phyloP scores from a whole-genome alignment of 2,329 filamentous ascomycete species.

The Aspergillus spinulosporus region DNA sequence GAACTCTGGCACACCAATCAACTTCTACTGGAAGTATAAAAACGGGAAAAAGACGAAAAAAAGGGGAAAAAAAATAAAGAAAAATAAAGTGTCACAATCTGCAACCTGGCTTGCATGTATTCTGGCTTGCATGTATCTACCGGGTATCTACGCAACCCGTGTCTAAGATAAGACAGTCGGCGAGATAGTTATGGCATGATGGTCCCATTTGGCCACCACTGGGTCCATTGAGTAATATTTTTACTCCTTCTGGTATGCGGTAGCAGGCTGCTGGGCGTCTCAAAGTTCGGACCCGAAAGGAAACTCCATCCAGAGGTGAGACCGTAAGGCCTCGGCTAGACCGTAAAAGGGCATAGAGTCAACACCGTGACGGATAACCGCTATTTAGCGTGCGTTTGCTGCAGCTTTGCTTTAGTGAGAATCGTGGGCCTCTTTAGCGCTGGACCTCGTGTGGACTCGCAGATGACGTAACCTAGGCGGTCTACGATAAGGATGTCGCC shows the following conservation, averaged over 20 bases:
- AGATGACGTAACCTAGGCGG: not conserved
- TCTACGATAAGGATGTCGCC: not conserved
- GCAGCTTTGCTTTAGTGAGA: constrained; percentile 8
- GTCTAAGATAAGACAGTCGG: too few species aligned
- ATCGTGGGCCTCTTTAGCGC: constrained; percentile 23
- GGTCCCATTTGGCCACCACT: not conserved
- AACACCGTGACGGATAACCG: constrained; percentile 12
- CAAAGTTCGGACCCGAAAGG: constrained; percentile 13
- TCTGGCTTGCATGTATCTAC: too few species aligned
- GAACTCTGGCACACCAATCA: not conserved
- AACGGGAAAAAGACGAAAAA: too few species aligned
- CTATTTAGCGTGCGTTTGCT: constrained; percentile 17
- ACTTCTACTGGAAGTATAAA: not conserved
- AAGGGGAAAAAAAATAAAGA: too few species aligned
- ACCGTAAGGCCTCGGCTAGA: constrained; percentile 8
- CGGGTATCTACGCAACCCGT: too few species aligned
- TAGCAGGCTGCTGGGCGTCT: not conserved
- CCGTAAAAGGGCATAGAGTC: not conserved
- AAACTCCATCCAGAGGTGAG: constrained; percentile 17
- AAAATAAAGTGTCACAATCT: too few species aligned
- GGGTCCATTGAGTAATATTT: constrained; percentile 1
- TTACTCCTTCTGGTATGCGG: constrained; percentile 14
- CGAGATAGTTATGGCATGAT: not conserved
- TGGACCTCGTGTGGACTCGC: constrained; percentile 5
- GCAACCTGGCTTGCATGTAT: too few species aligned